Evolutionary conservation across 371 early-diverging fungal species (phyloP), one percentile per base, ranked within the genome.

Genomic region (Mucor indicus): DNA sequence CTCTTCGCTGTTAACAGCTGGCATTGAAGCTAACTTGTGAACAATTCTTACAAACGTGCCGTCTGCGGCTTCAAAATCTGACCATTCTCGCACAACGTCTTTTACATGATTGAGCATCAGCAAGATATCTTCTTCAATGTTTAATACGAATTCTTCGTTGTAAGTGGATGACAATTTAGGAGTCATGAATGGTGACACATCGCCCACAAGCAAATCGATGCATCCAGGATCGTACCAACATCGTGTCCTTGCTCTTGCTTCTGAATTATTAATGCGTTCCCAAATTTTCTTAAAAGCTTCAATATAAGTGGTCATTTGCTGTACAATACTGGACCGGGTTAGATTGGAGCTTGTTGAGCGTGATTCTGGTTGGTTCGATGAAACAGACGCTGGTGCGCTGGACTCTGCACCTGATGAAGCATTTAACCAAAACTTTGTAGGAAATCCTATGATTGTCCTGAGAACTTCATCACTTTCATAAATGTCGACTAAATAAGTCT

Each of bases 381-480:
- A 43, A 31, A 43, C 7, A 15, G 27, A 1, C 2, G 52, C 31
- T 2, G 8, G 3, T 2, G 42, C n/a, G 17, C 25, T 20, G 10
- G 11, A 15, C 31, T 38, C 38, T 25, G 38, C 31, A n/a, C 21
- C 29, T 21, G 16, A 20, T 17, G 2, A 27, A 8, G n/a, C 29
- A 25, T 29, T 53, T 27, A 40, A 38, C 56, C 62, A 62, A 23
- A 62, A 67, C 17, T 59, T 68, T 35, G 44, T 44, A 19, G 65
- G 70, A 56, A 70, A 70, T 0, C 53, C 66, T 16, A 67, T 58
- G 1, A 64, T 38, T 15, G 55, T 52, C 44, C 77, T 85, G 9
- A 89, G 48, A 4, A 78, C 53, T 7, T 89, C 90, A 47, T 92
- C 93, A 1, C 83, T 74, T 56, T 90, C 90, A 35, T 73, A 82